Base-by-base conservation (phyloP, 2,329 filamentous ascomycete genomes). In the Fusarium keratoplasticum region DNA sequence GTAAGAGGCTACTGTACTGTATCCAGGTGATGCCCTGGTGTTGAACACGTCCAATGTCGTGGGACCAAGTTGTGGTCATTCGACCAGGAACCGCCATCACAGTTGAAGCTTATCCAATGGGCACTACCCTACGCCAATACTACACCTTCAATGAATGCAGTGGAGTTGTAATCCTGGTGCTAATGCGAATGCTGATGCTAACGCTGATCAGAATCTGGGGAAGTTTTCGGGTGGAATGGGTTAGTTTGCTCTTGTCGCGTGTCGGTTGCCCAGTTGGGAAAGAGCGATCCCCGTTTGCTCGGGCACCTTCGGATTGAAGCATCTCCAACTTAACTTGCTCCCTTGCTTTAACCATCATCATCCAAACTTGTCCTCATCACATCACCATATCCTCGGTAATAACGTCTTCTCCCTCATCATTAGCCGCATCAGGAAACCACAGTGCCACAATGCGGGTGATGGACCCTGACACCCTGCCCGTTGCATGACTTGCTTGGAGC, bases 401-500 rank as follows among this genome's bases (percentile, higher is more conserved):
- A 33, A 47, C 66, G 47, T 47, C 22, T 52, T 25, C 38, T 44
- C 60, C 44, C 22, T 33, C n/a, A 54, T 44, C 13, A 44, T 72
- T 74, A 73, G 44, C 71, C 71, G 29, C 36, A 69, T 73, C 64
- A 36, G 73, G 70, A 60, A 69, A 62, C 44, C 50, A 16, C 47
- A 62, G 57, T 55, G 61, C 40, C 63, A 67, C 59, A 72, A 61
- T 70, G 61, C 62, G 59, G 57, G 47, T 61, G 18, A 75, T 65
- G 70, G 72, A 67, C 61, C 27, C 70, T 73, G 66, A 65, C 64
- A 64, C 70, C 72, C 68, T 75, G 70, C 61, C 68, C 67, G 61
- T 67, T 67, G 73, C 68, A 69, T 76, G 64, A 66, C 64, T 69
- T 63, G 54, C 67, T 55, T 66, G 66, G 64, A 60, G 66, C 35